These are phyloP conservation scores for Suillus spraguei DNA, from an alignment of 768 basidiomycete genomes.

Conservation along the genomic window DNA sequence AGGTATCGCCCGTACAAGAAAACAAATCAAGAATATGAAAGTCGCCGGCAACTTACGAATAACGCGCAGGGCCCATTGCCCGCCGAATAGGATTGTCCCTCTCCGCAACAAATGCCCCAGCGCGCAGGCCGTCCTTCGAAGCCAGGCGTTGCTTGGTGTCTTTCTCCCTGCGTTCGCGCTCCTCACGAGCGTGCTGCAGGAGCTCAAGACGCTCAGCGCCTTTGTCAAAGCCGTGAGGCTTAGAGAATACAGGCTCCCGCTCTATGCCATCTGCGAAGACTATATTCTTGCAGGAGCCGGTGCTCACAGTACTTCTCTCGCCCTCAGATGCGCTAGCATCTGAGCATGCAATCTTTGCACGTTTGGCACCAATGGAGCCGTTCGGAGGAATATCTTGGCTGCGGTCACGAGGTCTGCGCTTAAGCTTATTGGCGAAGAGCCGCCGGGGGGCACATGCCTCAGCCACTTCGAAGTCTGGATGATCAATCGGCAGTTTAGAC, in stretches of 20 bases:
- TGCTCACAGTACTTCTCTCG: constrained; percentile 16
- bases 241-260: constrained; percentile 11
- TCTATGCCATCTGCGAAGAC: constrained; percentile 11
- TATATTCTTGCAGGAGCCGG: constrained; percentile 6
- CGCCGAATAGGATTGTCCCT: constrained; percentile 32
- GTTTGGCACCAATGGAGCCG: constrained; percentile 18
- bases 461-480: constrained; percentile 67
- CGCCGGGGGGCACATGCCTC: constrained; percentile 56
- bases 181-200: constrained; percentile 22
- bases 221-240: constrained; percentile 12
- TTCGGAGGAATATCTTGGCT: constrained; percentile 21
- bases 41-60: constrained; percentile 1
- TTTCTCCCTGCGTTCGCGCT: constrained; percentile 29
- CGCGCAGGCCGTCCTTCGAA: constrained; percentile 30
- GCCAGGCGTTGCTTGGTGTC: constrained; percentile 25
- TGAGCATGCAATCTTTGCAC: constrained; percentile 12
- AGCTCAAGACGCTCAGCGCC: constrained; percentile 10
- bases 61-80: constrained; percentile 30
- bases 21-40: neutral
- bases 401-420: constrained; percentile 28
- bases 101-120: constrained; percentile 30
- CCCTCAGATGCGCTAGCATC: constrained; percentile 19
- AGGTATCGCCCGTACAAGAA: constrained; percentile 6
- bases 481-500: constrained; percentile 57
- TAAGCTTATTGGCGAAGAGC: constrained; percentile 50